Conservation (phyloP, 169 alveolate species). For the Toxoplasma gondii region DNA sequence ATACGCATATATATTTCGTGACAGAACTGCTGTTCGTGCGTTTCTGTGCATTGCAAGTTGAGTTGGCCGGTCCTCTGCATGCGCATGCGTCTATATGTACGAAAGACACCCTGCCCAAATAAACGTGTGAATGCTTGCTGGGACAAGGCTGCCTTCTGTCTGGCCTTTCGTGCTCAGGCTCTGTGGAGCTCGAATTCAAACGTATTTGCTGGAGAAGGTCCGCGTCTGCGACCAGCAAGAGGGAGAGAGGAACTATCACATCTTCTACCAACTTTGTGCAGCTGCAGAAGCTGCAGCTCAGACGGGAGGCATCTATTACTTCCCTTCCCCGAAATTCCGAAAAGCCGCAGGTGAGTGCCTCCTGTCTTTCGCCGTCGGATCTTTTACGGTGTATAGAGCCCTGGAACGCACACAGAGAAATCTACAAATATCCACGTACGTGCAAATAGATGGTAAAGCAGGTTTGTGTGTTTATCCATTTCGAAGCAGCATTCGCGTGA, state of each 20-base stretch:
- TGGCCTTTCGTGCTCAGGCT: slow-evolving; percentile 80
- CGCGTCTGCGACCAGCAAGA: slow-evolving; percentile 94
- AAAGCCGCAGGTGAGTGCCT: slow-evolving; percentile 40
- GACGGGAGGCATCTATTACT: slow-evolving; percentile 62
- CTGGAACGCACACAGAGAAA: not conserved
- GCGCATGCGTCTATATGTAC: too few relatives aligned
- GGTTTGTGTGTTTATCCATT: not conserved
- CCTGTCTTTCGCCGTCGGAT: not conserved
- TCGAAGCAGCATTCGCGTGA: not conserved
- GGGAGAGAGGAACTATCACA: slow-evolving; percentile 97
- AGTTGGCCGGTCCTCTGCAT: too few relatives aligned
- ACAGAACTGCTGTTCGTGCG: too few relatives aligned
- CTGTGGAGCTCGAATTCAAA: slow-evolving; percentile 95
- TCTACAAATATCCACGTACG: not conserved
- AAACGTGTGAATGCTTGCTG: too few relatives aligned
- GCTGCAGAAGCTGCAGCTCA: slow-evolving; percentile 80
- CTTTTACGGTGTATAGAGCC: not conserved
- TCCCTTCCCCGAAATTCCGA: slow-evolving; percentile 66
- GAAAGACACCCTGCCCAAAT: too few relatives aligned
- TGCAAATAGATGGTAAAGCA: not conserved
- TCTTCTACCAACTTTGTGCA: slow-evolving; percentile 94
- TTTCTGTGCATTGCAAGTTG: too few relatives aligned
- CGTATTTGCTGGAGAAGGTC: slow-evolving; percentile 97
- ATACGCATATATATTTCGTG: not conserved
- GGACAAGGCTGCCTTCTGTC: too few relatives aligned